Evolutionary conservation across 805 yeast species (phyloP).

Genomic region (Zygosaccharomyces gambellarensis): DNA sequence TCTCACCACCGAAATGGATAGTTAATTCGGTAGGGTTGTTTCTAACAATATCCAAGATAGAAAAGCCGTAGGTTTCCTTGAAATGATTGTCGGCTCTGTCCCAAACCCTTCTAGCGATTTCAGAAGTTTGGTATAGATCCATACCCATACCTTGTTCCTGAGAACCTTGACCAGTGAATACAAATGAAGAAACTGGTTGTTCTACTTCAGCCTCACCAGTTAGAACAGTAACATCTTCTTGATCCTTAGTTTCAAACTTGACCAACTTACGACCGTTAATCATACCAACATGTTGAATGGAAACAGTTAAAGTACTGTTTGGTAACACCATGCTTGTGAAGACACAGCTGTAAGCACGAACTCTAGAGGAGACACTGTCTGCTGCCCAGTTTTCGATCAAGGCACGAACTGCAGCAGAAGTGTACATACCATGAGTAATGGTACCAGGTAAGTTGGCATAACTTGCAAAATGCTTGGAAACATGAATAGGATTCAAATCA

Average conservation of each 20-base stretch:
- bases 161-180: slow-evolving; percentile 99
- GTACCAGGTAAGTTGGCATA: slow-evolving; percentile 96
- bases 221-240: slow-evolving; percentile 76
- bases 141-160: slow-evolving; percentile 99
- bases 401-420: slow-evolving; percentile 91
- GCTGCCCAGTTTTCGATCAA: slow-evolving; percentile 99
- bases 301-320: slow-evolving; percentile 80
- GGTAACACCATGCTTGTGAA: slow-evolving; percentile 98
- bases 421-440: slow-evolving; percentile 98
- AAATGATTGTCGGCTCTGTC: slow-evolving; percentile 95
- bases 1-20: slow-evolving; percentile 95
- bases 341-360: slow-evolving; percentile 84
- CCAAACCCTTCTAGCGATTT: slow-evolving; percentile 94
- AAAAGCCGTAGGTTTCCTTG: slow-evolving; percentile 91
- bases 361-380: slow-evolving; percentile 91
- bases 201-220: slow-evolving; percentile 98
- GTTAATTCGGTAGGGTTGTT: slow-evolving; percentile 95
- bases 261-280: slow-evolving; percentile 97
- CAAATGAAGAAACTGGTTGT: slow-evolving; percentile 94
- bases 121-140: slow-evolving; percentile 90
- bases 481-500: slow-evolving; percentile 98
- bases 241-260: slow-evolving; percentile 83
- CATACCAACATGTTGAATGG: slow-evolving; percentile 96
- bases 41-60: slow-evolving; percentile 89
- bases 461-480: slow-evolving; percentile 86